A percentile compares a stretch with the other conserved stretches of the same genome.
Conservation (phyloP, 805 yeast species). For the Cephaloascus fragrans region DNA sequence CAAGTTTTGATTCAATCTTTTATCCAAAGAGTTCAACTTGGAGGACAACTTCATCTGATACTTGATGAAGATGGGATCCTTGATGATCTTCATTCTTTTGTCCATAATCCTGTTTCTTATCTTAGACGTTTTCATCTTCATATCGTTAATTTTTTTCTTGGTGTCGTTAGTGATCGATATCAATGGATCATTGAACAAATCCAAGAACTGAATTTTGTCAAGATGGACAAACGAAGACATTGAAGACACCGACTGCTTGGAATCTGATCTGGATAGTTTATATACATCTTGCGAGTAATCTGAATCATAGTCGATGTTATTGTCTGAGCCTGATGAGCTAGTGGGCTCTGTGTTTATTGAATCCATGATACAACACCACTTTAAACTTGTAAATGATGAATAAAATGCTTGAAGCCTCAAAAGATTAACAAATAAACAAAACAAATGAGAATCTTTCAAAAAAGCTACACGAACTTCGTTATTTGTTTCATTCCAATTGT, state of each 20-base stretch:
- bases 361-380: too few relatives aligned
- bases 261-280: background rate
- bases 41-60: background rate
- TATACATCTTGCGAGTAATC: background rate
- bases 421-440: too few relatives aligned
- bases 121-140: background rate
- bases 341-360: background rate
- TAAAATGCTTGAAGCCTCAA: too few relatives aligned
- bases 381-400: too few relatives aligned
- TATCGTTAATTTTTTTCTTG: background rate
- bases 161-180: background rate
- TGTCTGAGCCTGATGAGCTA: background rate
- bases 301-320: background rate
- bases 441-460: too few relatives aligned
- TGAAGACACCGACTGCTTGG: background rate
- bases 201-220: background rate
- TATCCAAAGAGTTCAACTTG: conserved; percentile 17
- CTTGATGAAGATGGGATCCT: background rate
- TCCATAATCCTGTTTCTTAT: background rate
- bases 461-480: too few relatives aligned
- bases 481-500: too few relatives aligned
- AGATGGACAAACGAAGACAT: background rate
- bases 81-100: background rate
- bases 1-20: conserved; percentile 21
- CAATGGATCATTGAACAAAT: background rate